Percentiles rank a stretch among this genome's conserved stretches.
Conservation (phyloP, 352 stramenopile species). For the Salisapilia sapeloensis region DNA sequence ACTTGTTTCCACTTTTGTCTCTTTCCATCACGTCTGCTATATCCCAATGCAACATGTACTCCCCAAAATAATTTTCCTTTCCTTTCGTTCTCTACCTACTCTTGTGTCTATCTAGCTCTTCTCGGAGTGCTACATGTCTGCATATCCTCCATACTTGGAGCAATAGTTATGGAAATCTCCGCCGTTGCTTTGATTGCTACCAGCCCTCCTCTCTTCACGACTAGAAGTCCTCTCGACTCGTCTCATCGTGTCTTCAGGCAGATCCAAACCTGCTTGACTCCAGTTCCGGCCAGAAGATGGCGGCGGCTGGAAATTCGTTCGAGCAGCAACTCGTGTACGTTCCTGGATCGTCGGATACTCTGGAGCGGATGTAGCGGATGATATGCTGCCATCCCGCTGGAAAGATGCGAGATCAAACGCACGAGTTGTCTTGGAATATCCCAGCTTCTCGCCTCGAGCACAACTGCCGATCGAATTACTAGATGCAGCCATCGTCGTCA, state of each 20-base stretch:
- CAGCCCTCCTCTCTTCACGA: too few relatives aligned
- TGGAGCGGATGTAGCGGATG: slow-evolving; percentile 1
- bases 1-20: too few relatives aligned
- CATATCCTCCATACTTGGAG: slow-evolving; percentile 77
- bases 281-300: too few relatives aligned
- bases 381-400: slow-evolving; percentile 9
- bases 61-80: slow-evolving; percentile 1
- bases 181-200: slow-evolving; percentile 4
- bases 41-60: background rate
- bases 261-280: slow-evolving; percentile 21
- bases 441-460: slow-evolving; percentile 10
- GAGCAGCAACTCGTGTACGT: slow-evolving; percentile 7
- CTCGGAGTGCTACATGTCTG: too few relatives aligned
- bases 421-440: slow-evolving; percentile 9
- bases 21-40: background rate
- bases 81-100: background rate
- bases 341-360: slow-evolving; percentile 5
- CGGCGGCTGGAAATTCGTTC: slow-evolving; percentile 5
- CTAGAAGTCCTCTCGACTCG: slow-evolving; percentile 4
- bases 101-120: too few relatives aligned
- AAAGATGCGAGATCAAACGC: slow-evolving; percentile 42
- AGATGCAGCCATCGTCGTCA: slow-evolving; percentile 1
- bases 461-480: slow-evolving; percentile 3
- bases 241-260: background rate
- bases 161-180: slow-evolving; percentile 59